A percentile compares a stretch with the other conserved stretches of the same genome.
Conservation (phyloP, 2,329 filamentous ascomycete genomes). For the Teratosphaeria nubilosa region DNA sequence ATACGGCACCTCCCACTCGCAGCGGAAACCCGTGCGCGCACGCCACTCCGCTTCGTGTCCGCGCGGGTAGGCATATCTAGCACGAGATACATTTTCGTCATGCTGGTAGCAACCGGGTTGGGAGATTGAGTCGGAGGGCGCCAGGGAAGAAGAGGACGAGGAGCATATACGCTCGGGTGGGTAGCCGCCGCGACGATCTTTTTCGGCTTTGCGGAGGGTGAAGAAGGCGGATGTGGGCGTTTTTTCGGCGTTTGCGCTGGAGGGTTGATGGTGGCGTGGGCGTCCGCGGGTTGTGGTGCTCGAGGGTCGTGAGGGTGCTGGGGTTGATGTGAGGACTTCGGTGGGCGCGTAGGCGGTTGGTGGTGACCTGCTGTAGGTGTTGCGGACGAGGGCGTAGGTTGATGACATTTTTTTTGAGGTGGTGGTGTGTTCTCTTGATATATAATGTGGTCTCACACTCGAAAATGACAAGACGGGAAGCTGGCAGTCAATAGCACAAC, state of each 20-base stretch:
- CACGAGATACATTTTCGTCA: too few relatives aligned
- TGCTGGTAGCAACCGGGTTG: too few relatives aligned
- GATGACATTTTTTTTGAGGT: neutral
- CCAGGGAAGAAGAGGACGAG: neutral
- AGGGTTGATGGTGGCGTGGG: neutral
- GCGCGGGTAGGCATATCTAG: neutral
- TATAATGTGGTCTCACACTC: neutral
- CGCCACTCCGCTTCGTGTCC: neutral
- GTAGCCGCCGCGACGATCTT: neutral
- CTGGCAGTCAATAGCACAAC: too few relatives aligned
- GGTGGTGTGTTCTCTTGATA: too few relatives aligned
- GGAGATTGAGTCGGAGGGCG: slow-evolving; percentile 10
- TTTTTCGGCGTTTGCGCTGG: neutral
- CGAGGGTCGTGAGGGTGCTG: neutral
- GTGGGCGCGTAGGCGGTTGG: neutral
- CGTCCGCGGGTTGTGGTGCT: neutral
- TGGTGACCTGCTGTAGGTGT: neutral
- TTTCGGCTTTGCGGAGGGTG: neutral
- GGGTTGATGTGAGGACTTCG: neutral
- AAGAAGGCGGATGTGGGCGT: neutral
- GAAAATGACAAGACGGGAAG: too few relatives aligned
- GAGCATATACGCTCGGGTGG: neutral
- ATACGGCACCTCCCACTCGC: neutral
- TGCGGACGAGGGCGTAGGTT: neutral
- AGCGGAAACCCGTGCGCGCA: neutral